Base-by-base conservation (phyloP, 2,329 filamentous ascomycete genomes). In the Monosporascus ibericus region DNA sequence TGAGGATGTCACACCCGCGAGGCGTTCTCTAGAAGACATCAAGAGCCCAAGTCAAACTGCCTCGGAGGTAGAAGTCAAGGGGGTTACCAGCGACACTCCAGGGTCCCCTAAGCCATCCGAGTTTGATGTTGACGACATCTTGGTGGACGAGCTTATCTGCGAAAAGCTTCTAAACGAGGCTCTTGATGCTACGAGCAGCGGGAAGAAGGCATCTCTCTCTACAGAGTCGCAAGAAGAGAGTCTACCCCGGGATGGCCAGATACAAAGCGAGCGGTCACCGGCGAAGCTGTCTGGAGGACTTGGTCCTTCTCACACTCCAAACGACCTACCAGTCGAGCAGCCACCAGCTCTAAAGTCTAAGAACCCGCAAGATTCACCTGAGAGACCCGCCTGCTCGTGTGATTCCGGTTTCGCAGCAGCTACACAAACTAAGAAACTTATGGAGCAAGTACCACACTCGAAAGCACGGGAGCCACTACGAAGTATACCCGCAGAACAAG, bases 141-240 rank as follows among this genome's bases (percentile, higher is more conserved):
- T 50, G 15, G 44, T 34, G 3, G 52, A 47, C 25, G 53, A 50
- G 3, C 27, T 52, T 18, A 38, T 56, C 40, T 37, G 48, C 9
- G 53, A 58, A 39, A 48, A 55, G 36, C 20, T 55, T 7, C 51
- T 57, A 11, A 30, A 48, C 48, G 58, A 55, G 14, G 48, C 50
- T 4, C 47, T 51, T 27, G 48, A 50, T 49, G 39, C 47, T 17
- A 25, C 48, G 6, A 50, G 39, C 17, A 46, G 42, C 44, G 30
- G 40, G 9, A 38, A 17, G n/a, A 38, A 38, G 22, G 30, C 30
- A 5, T 11, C 30, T 34, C 30, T 34, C 30, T 40, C 38, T 18
- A 18, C 9, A n/a, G 24, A 52, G 17, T 9, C n/a, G 6, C 42
- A 17, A n/a, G 42, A 6, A 18, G 22, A 27, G 11, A n/a, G 14